Conservation (phyloP, 208 protist species). For the Blechomonas ayalai region DNA sequence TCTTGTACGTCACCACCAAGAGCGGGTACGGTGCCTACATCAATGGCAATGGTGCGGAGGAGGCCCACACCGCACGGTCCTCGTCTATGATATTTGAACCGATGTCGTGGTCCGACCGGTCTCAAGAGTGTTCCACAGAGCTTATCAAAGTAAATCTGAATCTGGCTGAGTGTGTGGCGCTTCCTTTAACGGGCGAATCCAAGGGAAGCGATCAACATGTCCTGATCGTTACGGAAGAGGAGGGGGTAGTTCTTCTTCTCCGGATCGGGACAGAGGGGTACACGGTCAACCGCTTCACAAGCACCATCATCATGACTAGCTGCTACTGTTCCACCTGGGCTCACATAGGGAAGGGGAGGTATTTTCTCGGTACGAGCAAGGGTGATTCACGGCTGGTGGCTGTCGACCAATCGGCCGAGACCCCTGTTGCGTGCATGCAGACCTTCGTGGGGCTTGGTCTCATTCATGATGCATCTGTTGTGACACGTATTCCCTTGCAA, state of each 20-base stretch:
- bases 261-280: slow-evolving; percentile 34
- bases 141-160: slow-evolving; percentile 63
- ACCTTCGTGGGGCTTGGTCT: slow-evolving; percentile 36
- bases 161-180: slow-evolving; percentile 45
- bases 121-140: slow-evolving; percentile 32
- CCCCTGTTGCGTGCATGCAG: slow-evolving; percentile 29
- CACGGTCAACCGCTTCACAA: slow-evolving; percentile 29
- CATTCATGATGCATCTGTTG: slow-evolving; percentile 41
- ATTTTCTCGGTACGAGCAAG: slow-evolving; percentile 52
- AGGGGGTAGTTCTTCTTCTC: slow-evolving; percentile 62
- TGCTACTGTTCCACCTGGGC: slow-evolving; percentile 33
- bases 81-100: slow-evolving; percentile 31
- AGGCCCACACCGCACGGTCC: slow-evolving; percentile 39
- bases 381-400: slow-evolving; percentile 52
- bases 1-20: slow-evolving; percentile 76
- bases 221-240: slow-evolving; percentile 63
- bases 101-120: slow-evolving; percentile 35
- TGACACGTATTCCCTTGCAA: slow-evolving; percentile 28
- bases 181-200: slow-evolving; percentile 1
- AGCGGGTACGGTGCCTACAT: slow-evolving; percentile 67
- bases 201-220: slow-evolving; percentile 17
- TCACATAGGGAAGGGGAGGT: slow-evolving; percentile 8
- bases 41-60: slow-evolving; percentile 67
- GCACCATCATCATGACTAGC: slow-evolving; percentile 40
- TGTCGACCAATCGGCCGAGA: slow-evolving; percentile 4